Base-by-base conservation (phyloP, 108 stramenopile species). In the Discostella pseudostelligera region DNA sequence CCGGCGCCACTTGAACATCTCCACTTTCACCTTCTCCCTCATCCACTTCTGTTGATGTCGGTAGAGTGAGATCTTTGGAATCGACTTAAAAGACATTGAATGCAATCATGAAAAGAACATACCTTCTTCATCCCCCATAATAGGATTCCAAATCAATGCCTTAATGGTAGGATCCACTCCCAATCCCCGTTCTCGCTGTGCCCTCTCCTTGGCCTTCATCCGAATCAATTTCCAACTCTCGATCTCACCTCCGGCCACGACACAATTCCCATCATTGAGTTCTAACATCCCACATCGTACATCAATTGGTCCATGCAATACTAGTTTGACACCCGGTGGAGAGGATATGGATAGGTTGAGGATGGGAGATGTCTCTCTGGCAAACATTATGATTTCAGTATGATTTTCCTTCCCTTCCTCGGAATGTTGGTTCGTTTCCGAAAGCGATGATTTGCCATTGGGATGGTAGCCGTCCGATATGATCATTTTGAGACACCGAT, bases 131-230 rank as follows among this genome's bases (percentile, higher is more conserved):
- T 67, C 58, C 24, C 70, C 76, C 51, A 28, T 62, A 8, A 43
- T 13, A 24, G 71, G 74, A 73, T 79, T 81, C 71, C 87, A 82
- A 60, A 87, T 72, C 57, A 92, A 69, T 13, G 90, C 90, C 35
- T 83, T 84, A 17, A 88, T 72, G 2, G 90, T 92, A 22, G 90
- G 76, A 83, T 92, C 90, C 5, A 89, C 76, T 29, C 90, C 90
- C 22, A 88, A 72, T 9, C 90, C 90, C 11, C 56, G 69, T 43
- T 44, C 37, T 24, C 65, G 66, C 35, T 71, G 54, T 43, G 82
- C 85, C 58, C 78, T 73, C 59, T 87, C 78, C 45, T 79, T 61
- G 4, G 84, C 82, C 24, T 65, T 55, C 20, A 40, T 50, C 70
- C 87, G 83, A 10, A 72, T 22, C 17, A 66, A 57, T 26, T 83